phyloP scores from a whole-genome alignment of 257 asterid species.

The Petunia secreta region DNA sequence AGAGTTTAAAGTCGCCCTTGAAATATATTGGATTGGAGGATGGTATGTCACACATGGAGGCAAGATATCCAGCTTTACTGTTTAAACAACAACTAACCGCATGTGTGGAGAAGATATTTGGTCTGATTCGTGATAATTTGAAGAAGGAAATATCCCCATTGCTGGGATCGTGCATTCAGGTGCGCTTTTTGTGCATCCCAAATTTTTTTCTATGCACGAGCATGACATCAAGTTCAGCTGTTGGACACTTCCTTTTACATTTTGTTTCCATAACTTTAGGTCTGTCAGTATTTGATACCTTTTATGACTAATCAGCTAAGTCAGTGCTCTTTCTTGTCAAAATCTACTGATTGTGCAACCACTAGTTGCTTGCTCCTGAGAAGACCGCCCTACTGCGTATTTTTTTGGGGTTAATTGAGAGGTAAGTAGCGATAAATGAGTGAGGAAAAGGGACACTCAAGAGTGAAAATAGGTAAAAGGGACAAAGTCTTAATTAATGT shows the following conservation, averaged over 20 bases:
- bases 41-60: constrained; percentile 84
- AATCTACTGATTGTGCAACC: constrained; percentile 16
- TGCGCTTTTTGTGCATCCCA: constrained; percentile 31
- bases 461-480: too few relatives aligned
- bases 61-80: constrained; percentile 86
- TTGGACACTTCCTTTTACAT: neutral
- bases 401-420: neutral
- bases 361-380: constrained; percentile 1
- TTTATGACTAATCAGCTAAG: constrained; percentile 11
- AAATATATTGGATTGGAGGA: constrained; percentile 76
- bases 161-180: constrained; percentile 94
- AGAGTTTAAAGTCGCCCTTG: constrained; percentile 74
- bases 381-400: constrained; percentile 1
- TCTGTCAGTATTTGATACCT: constrained; percentile 17
- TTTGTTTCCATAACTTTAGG: neutral
- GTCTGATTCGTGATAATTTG: constrained; percentile 92
- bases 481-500: too few relatives aligned
- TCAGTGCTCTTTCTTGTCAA: neutral
- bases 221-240: constrained; percentile 19
- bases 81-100: constrained; percentile 97
- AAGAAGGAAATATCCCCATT: constrained; percentile 95
- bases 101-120: constrained; percentile 95
- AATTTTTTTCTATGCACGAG: constrained; percentile 5
- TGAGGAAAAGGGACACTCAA: neutral
- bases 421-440: neutral